Evolutionary conservation across 805 yeast genomes (phyloP).

Genomic region (Candida corydali): DNA sequence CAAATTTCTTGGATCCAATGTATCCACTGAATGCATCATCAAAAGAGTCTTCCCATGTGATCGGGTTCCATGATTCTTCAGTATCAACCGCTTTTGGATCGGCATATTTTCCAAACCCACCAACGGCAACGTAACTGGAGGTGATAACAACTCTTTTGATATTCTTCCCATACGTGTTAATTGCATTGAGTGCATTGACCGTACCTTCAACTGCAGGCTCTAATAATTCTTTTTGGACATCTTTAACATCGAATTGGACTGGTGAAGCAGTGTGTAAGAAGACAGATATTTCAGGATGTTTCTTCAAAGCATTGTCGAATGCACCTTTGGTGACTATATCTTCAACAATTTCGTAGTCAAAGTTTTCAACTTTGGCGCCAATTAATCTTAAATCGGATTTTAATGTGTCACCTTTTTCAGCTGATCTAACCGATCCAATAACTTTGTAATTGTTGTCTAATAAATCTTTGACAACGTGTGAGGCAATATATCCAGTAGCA

Average conservation of each 20-base stretch:
- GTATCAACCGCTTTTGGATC: slow-evolving; percentile 20
- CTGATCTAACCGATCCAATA: slow-evolving; percentile 48
- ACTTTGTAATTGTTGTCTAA: slow-evolving; percentile 39
- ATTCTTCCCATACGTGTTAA: slow-evolving; percentile 14
- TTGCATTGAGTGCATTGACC: slow-evolving; percentile 14
- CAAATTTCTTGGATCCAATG: slow-evolving; percentile 54
- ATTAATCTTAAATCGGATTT: slow-evolving; percentile 11
- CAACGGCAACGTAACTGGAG: slow-evolving; percentile 44
- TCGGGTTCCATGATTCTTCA: slow-evolving; percentile 31
- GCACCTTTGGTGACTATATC: slow-evolving; percentile 35
- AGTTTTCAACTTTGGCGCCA: slow-evolving; percentile 6
- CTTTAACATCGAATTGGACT: slow-evolving; percentile 32
- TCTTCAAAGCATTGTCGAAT: slow-evolving; percentile 44
- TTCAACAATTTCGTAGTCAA: slow-evolving; percentile 25
- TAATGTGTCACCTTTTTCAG: slow-evolving; percentile 40
- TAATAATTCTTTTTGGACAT: slow-evolving; percentile 46
- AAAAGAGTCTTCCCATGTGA: slow-evolving; percentile 36
- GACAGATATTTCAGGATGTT: slow-evolving; percentile 36
- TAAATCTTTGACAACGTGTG: slow-evolving; percentile 42
- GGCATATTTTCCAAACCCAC: slow-evolving; percentile 5
- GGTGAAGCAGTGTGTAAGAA: slow-evolving; percentile 51
- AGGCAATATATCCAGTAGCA: slow-evolving; percentile 53
- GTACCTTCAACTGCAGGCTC: slow-evolving; percentile 54
- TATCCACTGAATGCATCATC: slow-evolving; percentile 41
- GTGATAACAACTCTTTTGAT: slow-evolving; percentile 47